Conservation (phyloP, 495 filamentous ascomycete genomes). For the Podospora anserina region DNA sequence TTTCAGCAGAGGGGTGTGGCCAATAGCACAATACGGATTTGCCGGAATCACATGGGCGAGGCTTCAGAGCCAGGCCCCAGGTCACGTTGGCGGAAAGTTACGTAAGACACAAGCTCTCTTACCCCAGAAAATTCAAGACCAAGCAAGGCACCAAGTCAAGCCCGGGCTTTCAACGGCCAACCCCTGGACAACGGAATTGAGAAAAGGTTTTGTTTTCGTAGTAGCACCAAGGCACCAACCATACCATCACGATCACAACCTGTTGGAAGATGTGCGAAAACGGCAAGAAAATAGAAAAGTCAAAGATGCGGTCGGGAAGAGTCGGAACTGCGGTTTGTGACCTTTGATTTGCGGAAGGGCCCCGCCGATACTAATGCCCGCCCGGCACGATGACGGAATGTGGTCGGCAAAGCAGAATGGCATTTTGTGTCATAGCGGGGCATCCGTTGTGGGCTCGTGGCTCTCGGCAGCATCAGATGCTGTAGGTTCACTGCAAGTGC, state of each 20-base stretch:
- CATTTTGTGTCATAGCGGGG: constrained; percentile 11
- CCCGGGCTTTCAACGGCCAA: constrained; percentile 4
- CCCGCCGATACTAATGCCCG: neutral
- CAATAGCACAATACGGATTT: constrained; percentile 21
- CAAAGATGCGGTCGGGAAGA: constrained; percentile 26
- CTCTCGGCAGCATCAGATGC: neutral
- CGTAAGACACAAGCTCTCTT: constrained; percentile 24
- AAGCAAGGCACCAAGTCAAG: constrained; percentile 7
- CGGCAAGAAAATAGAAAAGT: neutral
- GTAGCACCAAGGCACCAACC: no score
- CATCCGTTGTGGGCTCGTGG: neutral
- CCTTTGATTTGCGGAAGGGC: constrained; percentile 5
- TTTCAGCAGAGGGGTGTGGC: constrained; percentile 5
- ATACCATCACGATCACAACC: no score
- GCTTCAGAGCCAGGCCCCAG: neutral
- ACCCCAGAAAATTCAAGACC: constrained; percentile 1
- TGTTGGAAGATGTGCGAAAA: neutral
- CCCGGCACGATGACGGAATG: constrained; percentile 28
- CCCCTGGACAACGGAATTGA: neutral
- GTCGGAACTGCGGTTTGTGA: constrained; percentile 23
- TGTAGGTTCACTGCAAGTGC: neutral
- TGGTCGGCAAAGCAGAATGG: constrained; percentile 23
- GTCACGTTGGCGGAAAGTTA: constrained; percentile 27
- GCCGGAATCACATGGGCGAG: constrained; percentile 26
- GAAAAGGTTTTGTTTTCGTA: neutral